phyloP scores from a whole-genome alignment of 805 yeast genomes.

The Teunomyces barrocoloradensis region DNA sequence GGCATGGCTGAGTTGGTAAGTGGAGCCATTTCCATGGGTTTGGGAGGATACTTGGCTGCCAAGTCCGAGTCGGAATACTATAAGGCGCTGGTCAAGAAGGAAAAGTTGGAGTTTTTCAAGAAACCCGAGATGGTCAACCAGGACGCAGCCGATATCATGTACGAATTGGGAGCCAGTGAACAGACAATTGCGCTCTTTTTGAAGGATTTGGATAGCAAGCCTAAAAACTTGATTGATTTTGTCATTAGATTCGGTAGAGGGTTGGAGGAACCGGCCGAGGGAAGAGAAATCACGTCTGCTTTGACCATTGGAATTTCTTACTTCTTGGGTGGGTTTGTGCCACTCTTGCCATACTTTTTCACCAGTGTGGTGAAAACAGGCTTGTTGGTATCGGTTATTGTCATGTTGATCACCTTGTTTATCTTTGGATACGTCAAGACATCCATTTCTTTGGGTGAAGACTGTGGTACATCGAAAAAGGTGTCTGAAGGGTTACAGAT shows the following conservation, averaged over 20 bases:
- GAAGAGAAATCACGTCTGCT: constrained; percentile 85
- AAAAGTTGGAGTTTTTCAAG: constrained; percentile 64
- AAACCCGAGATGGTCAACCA: constrained; percentile 65
- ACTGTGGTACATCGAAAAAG: constrained; percentile 58
- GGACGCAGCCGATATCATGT: constrained; percentile 76
- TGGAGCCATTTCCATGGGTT: constrained; percentile 97
- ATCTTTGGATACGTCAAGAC: constrained; percentile 87
- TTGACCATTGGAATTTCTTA: constrained; percentile 86
- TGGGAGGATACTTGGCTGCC: constrained; percentile 96
- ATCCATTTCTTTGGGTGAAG: constrained; percentile 77
- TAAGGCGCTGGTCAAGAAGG: constrained; percentile 66
- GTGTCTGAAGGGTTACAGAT: constrained; percentile 82
- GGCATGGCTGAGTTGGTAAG: constrained; percentile 96
- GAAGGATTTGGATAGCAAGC: constrained; percentile 73
- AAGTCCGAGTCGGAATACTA: constrained; percentile 80
- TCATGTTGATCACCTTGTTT: constrained; percentile 84
- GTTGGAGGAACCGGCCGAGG: constrained; percentile 93
- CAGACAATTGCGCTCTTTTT: constrained; percentile 72
- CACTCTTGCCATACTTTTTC: constrained; percentile 88
- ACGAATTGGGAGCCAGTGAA: constrained; percentile 71
- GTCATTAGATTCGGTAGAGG: constrained; percentile 87
- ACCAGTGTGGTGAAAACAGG: constrained; percentile 73
- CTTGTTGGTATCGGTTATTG: constrained; percentile 65
- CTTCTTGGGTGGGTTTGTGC: constrained; percentile 89
- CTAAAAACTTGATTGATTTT: constrained; percentile 79